These are phyloP conservation scores for Rubroshorea leprosula DNA, from an alignment of 345 rosid genomes.

Conservation along the genomic window DNA sequence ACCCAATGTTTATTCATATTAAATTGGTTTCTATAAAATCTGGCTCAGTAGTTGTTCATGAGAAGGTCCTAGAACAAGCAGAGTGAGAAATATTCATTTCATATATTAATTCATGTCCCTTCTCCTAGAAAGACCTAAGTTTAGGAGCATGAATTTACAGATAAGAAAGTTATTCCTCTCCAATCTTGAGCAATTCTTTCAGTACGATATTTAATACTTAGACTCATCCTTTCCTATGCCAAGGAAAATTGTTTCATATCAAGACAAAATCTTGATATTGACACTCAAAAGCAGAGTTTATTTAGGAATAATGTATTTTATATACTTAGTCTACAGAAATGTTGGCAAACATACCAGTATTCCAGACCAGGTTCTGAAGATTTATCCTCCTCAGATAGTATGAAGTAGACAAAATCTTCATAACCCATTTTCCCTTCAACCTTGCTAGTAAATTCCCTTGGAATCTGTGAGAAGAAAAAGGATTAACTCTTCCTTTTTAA, in stretches of 20 bases:
- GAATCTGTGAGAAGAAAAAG: slow-evolving; percentile 42
- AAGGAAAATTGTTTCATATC: not conserved
- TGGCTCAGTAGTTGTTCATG: not conserved
- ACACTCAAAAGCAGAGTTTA: not conserved
- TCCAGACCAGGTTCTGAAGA: slow-evolving; percentile 86
- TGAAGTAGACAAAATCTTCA: slow-evolving; percentile 92
- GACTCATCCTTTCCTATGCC: not conserved
- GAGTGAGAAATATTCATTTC: not conserved
- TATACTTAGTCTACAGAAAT: not conserved
- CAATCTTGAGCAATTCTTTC: not conserved
- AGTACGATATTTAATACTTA: not conserved
- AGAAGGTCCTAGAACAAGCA: not conserved
- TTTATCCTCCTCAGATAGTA: slow-evolving; percentile 90
- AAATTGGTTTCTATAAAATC: not conserved
- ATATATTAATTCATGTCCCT: not conserved
- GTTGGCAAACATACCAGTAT: slow-evolving; percentile 49
- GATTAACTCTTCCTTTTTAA: not conserved
- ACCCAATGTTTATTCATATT: not conserved
- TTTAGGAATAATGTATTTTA: not conserved
- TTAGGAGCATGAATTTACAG: not conserved
- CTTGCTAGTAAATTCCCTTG: slow-evolving; percentile 60
- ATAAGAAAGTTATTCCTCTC: not conserved
- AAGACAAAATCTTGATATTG: not conserved
- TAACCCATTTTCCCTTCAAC: slow-evolving; percentile 86
- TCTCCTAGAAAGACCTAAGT: not conserved